Conservation (phyloP, 805 yeast genomes). For the Zygosaccharomyces pseudorouxii region DNA sequence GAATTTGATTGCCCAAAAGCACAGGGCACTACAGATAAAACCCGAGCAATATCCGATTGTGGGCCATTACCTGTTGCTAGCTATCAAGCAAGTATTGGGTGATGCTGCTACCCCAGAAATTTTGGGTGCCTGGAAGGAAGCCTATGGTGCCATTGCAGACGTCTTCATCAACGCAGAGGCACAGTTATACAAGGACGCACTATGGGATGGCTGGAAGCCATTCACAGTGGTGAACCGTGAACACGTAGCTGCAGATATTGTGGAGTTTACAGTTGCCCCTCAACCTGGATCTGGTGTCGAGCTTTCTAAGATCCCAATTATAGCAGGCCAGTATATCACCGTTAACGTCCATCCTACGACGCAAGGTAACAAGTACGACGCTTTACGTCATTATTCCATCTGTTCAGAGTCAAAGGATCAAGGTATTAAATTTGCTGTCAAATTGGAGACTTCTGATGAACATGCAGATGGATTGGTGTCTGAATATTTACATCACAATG, state of each 20-base stretch:
- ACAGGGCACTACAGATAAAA: constrained; percentile 55
- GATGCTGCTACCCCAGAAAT: constrained; percentile 56
- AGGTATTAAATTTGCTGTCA: constrained; percentile 57
- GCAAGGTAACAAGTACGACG: constrained; percentile 40
- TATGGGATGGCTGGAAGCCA: constrained; percentile 57
- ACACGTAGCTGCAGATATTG: constrained; percentile 45
- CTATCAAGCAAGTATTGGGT: constrained; percentile 53
- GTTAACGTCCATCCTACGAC: constrained; percentile 34
- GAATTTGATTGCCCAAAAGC: constrained; percentile 57
- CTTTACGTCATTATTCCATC: constrained; percentile 57
- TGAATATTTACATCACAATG: constrained; percentile 42
- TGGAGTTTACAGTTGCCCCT: constrained; percentile 49
- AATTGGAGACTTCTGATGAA: constrained; percentile 34
- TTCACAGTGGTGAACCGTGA: constrained; percentile 43
- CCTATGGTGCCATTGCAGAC: constrained; percentile 61
- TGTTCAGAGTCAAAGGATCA: constrained; percentile 37
- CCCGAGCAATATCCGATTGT: constrained; percentile 67
- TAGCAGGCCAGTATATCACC: constrained; percentile 41
- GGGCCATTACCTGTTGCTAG: constrained; percentile 50
- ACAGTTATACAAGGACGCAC: constrained; percentile 42
- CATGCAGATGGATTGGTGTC: constrained; percentile 46
- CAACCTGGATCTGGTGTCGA: constrained; percentile 37
- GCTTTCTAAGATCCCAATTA: constrained; percentile 23
- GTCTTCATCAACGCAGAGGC: constrained; percentile 53
- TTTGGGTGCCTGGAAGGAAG: constrained; percentile 58